Evolutionary conservation across 192 early-diverging fungal species (phyloP).

Genomic region (Coemansia sp.): DNA sequence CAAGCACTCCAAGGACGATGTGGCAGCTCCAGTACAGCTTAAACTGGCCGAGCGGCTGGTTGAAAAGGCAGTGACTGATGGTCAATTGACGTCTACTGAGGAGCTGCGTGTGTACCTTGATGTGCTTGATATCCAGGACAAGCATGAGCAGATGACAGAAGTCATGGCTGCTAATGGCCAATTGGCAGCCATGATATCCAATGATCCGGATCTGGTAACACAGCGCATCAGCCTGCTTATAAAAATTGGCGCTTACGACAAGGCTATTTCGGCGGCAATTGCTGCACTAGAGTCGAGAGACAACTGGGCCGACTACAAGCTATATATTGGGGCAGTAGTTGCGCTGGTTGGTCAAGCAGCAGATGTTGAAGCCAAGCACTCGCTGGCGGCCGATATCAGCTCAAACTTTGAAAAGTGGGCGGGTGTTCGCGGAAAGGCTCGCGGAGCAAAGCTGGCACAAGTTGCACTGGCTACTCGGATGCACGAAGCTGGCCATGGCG

Average conservation of each 20-base stretch:
- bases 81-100: slow-evolving; percentile 67
- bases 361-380: neutral
- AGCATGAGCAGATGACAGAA: slow-evolving; percentile 63
- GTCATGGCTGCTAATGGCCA: slow-evolving; percentile 58
- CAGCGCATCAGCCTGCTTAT: slow-evolving; percentile 59
- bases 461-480: slow-evolving; percentile 29
- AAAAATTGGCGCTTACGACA: slow-evolving; percentile 52
- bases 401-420: slow-evolving; percentile 30
- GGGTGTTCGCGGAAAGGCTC: slow-evolving; percentile 24
- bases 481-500: slow-evolving; percentile 1
- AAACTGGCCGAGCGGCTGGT: slow-evolving; percentile 83
- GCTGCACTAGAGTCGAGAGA: slow-evolving; percentile 48
- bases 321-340: slow-evolving; percentile 33
- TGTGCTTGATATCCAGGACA: slow-evolving; percentile 66
- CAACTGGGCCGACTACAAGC: slow-evolving; percentile 52
- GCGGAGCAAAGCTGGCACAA: slow-evolving; percentile 32
- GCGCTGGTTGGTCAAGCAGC: neutral
- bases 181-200: slow-evolving; percentile 63
- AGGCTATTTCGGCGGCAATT: slow-evolving; percentile 48
- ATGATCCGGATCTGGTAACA: slow-evolving; percentile 72
- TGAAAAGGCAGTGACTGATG: slow-evolving; percentile 69
- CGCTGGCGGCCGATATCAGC: neutral
- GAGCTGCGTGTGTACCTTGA: slow-evolving; percentile 76
- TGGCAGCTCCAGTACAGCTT: slow-evolving; percentile 57
- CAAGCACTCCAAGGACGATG: slow-evolving; percentile 18